phyloP scores from a whole-genome alignment of 192 early-diverging fungal genomes.

The Coemansia sp. region DNA sequence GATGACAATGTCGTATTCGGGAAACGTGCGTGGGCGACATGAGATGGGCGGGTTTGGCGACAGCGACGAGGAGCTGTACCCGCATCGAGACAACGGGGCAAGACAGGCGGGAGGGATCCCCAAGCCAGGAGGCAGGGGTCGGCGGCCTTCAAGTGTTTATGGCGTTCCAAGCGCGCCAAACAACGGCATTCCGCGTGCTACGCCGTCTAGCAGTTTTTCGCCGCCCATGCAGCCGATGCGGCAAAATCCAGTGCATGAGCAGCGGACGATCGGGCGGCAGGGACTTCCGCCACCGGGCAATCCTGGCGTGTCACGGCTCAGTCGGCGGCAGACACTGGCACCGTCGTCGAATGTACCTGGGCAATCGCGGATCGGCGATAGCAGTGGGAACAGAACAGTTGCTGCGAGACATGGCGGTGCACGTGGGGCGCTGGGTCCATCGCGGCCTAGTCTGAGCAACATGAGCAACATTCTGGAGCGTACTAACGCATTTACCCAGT shows the following conservation, averaged over 20 bases:
- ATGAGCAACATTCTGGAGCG: conserved; percentile 42
- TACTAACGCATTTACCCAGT: conserved; percentile 20
- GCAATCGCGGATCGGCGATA: conserved; percentile 14
- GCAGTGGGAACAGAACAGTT: conserved; percentile 12
- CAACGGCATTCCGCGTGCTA: conserved; percentile 32
- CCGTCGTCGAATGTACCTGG: conserved; percentile 17
- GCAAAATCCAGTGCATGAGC: conserved; percentile 7
- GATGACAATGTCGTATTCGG: conserved; percentile 6
- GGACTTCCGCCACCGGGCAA: conserved; percentile 30
- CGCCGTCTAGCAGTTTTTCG: conserved; percentile 19
- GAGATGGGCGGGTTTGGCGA: conserved; percentile 14
- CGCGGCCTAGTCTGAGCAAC: conserved; percentile 25
- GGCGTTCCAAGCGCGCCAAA: conserved; percentile 20
- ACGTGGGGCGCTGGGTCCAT: conserved; percentile 11
- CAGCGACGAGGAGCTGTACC: conserved; percentile 33
- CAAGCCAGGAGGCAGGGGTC: conserved; percentile 15
- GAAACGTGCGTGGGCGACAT: conserved; percentile 11
- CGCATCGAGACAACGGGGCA: conserved; percentile 4
- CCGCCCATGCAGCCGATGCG: conserved; percentile 29
- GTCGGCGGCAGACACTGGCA: conserved; percentile 36
- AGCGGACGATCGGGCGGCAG: conserved; percentile 21
- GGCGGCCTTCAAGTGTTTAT: conserved; percentile 40
- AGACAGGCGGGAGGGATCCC: conserved; percentile 17
- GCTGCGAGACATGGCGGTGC: conserved; percentile 14
- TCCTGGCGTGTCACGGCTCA: conserved; percentile 9